Conservation (phyloP, 805 yeast species). For the Candida pseudofarinosa region DNA sequence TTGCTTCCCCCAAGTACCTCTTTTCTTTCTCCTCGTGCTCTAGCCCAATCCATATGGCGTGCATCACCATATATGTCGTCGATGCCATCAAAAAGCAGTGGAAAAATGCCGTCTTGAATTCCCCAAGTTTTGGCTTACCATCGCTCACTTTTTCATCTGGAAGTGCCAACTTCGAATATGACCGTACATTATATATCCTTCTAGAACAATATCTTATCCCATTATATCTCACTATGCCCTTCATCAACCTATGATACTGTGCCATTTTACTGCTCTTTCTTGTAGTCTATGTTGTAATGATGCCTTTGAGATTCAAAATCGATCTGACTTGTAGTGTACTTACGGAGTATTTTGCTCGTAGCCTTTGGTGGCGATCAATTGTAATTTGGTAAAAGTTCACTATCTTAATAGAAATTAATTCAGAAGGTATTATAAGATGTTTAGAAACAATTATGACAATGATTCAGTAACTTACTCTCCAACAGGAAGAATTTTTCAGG, state of each 20-base stretch:
- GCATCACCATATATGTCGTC: slow-evolving; percentile 32
- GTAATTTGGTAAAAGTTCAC: not conserved
- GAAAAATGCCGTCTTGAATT: slow-evolving; percentile 34
- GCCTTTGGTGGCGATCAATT: not conserved
- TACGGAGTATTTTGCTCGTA: not conserved
- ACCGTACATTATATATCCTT: not conserved
- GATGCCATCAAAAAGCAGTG: slow-evolving; percentile 39
- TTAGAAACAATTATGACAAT: slow-evolving; percentile 97
- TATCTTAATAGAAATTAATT: not conserved
- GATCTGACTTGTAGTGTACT: not conserved
- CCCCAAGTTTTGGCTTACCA: slow-evolving; percentile 28
- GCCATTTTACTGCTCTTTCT: too few relatives aligned
- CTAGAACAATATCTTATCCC: not conserved
- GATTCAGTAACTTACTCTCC: slow-evolving; percentile 98
- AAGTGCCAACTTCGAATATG: slow-evolving; percentile 6
- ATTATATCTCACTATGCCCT: not conserved
- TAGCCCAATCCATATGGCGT: slow-evolving; percentile 27
- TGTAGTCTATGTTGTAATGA: too few relatives aligned
- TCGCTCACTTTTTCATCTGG: slow-evolving; percentile 4
- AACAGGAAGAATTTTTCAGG: slow-evolving; percentile 87
- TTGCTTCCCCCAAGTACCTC: slow-evolving; percentile 14
- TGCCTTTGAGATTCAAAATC: too few relatives aligned
- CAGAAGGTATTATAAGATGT: slow-evolving; percentile 39
- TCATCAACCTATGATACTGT: not conserved
- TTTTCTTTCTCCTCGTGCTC: slow-evolving; percentile 25